Percentiles rank a stretch among this genome's conserved stretches.
Evolutionary conservation across 305 asterid species (phyloP).

Genomic region (Rubia occidens): DNA sequence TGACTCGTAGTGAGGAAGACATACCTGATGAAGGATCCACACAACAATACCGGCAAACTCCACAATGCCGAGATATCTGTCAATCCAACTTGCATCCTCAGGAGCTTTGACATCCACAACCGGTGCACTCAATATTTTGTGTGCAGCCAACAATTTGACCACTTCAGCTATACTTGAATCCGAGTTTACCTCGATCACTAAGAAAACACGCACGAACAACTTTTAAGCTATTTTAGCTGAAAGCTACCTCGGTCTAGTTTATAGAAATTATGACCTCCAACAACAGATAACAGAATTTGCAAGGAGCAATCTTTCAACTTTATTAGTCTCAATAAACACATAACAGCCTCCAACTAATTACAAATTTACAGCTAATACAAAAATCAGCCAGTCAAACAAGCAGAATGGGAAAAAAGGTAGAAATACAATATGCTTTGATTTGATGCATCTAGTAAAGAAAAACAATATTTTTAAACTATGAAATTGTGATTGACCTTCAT

Average conservation of each 20-base stretch:
- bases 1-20: neutral
- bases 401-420: no score
- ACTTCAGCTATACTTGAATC: conserved; percentile 78
- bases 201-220: conserved; percentile 9
- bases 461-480: no score
- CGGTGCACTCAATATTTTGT: conserved; percentile 76
- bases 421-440: no score
- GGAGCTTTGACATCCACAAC: conserved; percentile 83
- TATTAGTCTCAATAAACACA: no score
- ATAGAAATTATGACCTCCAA: neutral
- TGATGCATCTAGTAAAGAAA: no score
- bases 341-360: no score
- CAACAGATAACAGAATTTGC: neutral
- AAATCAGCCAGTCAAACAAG: no score
- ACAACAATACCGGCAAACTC: conserved; percentile 98
- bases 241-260: neutral
- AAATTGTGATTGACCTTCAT: conserved; percentile 37
- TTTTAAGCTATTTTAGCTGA: neutral
- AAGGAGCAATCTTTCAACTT: no score
- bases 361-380: no score
- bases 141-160: conserved; percentile 65
- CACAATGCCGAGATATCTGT: conserved; percentile 79
- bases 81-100: conserved; percentile 93
- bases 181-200: conserved; percentile 76
- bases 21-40: conserved; percentile 90